Percentiles rank a stretch among this genome's conserved stretches.
Conservation (phyloP, 495 filamentous ascomycete species). For the Massariosphaeria phaeospora region DNA sequence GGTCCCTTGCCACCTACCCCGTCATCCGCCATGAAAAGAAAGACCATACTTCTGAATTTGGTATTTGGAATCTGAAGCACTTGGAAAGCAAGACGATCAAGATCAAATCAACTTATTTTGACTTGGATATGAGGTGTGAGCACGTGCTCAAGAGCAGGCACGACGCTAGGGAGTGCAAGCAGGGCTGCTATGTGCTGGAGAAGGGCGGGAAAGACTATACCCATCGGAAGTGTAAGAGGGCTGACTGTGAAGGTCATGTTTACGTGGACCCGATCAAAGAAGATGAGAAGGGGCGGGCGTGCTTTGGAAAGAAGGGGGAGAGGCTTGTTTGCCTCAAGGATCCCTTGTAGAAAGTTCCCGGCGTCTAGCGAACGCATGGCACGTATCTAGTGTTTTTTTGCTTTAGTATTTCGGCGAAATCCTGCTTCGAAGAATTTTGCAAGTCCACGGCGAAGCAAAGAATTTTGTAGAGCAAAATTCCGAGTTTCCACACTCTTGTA, state of each 20-base stretch:
- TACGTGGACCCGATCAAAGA: neutral
- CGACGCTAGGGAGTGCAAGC: neutral
- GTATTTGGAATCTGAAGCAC: neutral
- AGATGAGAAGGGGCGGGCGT: neutral
- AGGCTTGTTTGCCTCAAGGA: neutral
- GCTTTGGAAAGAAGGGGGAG: constrained; percentile 12
- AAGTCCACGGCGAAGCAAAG: too few species aligned
- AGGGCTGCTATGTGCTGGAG: constrained; percentile 7
- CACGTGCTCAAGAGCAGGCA: neutral
- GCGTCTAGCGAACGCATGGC: too few species aligned
- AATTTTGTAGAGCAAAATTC: too few species aligned
- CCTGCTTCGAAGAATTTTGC: too few species aligned
- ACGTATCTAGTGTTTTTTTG: too few species aligned
- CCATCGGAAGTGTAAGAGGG: neutral
- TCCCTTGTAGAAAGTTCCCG: neutral
- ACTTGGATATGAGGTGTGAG: neutral
- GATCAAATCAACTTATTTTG: neutral
- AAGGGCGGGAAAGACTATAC: neutral
- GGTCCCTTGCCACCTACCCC: too few species aligned
- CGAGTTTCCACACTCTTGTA: too few species aligned
- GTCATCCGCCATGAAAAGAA: too few species aligned
- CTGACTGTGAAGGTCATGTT: constrained; percentile 1
- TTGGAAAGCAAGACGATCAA: neutral
- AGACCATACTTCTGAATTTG: too few species aligned
- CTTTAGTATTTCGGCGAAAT: too few species aligned